Evolutionary conservation across 306 rosid genomes (phyloP), one percentile per base, ranked within the genome.

Genomic region (Hippophae rhamnoides): DNA sequence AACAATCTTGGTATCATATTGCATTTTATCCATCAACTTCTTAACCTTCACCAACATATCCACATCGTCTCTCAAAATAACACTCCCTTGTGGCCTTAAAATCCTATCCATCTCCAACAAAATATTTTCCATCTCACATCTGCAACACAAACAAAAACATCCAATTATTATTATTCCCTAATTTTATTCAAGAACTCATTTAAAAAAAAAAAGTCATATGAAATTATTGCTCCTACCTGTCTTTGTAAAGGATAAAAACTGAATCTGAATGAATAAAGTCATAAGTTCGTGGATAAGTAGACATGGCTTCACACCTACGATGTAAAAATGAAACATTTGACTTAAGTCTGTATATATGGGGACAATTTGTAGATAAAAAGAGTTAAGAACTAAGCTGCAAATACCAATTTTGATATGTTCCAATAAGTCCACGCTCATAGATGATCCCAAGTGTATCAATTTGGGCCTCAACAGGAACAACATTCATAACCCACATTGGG

Each of bases 221-320:
- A 18, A 18, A 18, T 18, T 18, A 18, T 18, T 18, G 23, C 23
- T 18, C 23, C 23, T 18, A 18, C 95, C 96, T 92, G 92, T 62
- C 74, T 50, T 81, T 72, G 68, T 80, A 87, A 67, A 87, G 89
- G 72, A 73, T 82, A 53, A 90, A 85, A 64, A 90, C 65, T 25
- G 90, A 83, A 71, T 86, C 93, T 13, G 90, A 94, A 56, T 92
- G 99, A 57, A 92, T 82, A 77, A 92, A 92, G 76, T 92, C 99
- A 43, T 92, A 86, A 11, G 96, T 83, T 77, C 94, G 65, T 13
- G 99, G 95, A 55, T 88, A 92, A n/a, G 95, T 88, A 25, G 99
- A 88, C 95, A 88, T 85, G 47, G 99, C 95, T 76, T 92, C 99
- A 62, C 99, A 86, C 96, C 96, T 90, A 65, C 23, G 1, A 18